Percentiles rank a stretch among this genome's conserved stretches.
These are phyloP conservation scores for Eimeria falciformis DNA, from an alignment of 169 alveolate species.

Conservation along the genomic window DNA sequence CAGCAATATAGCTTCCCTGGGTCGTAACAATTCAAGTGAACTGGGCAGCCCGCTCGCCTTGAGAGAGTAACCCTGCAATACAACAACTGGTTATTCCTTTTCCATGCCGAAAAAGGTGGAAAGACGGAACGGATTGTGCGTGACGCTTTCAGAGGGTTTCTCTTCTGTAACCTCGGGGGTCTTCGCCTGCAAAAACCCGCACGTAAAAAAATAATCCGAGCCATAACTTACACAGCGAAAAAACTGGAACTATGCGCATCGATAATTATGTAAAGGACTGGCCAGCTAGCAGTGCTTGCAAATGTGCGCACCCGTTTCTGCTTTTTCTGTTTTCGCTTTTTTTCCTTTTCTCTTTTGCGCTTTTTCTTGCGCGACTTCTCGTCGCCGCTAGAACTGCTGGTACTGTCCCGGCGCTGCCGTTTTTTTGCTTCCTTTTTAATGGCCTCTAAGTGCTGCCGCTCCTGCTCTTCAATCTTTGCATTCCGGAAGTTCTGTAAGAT, in stretches of 20 bases:
- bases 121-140: constrained; percentile 63
- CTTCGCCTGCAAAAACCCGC: constrained; percentile 46
- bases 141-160: constrained; percentile 44
- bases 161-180: constrained; percentile 23
- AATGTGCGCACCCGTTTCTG: constrained; percentile 52
- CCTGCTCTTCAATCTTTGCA: constrained; percentile 68
- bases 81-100: constrained; percentile 22
- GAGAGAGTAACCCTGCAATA: no score
- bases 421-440: constrained; percentile 69
- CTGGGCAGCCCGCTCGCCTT: no score
- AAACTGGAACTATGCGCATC: no score
- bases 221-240: no score
- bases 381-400: constrained; percentile 49
- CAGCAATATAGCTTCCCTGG: no score
- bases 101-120: constrained; percentile 63
- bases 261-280: no score
- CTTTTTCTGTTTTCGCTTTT: constrained; percentile 55
- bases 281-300: no score
- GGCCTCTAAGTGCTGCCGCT: constrained; percentile 64
- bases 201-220: no score
- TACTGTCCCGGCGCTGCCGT: constrained; percentile 57
- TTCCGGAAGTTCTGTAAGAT: constrained; percentile 52
- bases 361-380: constrained; percentile 65
- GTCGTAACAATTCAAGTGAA: neutral
- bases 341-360: constrained; percentile 52